Base-by-base conservation (phyloP, 2,329 filamentous ascomycete species). In the Colletotrichum tabaci region DNA sequence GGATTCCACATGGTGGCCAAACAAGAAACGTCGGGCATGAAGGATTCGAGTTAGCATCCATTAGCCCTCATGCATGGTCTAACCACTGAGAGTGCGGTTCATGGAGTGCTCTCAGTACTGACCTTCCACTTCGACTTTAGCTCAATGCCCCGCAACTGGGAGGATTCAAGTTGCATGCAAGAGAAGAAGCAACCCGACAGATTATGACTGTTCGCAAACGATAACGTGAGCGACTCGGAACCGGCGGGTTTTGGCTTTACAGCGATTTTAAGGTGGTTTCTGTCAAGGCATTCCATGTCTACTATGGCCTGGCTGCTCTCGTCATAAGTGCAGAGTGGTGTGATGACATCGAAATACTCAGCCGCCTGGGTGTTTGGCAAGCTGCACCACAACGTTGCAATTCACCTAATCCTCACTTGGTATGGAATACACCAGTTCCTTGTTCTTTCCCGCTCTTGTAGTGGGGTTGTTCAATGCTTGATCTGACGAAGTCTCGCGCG, bases 51-150 rank as follows among this genome's bases (percentile, higher is more conserved):
- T 60, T 42, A 47, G 42, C 44, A 9, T 56, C 40, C 40, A 30
- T 40, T 21, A 38, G 38, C 35, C 5, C 21, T 15, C 38, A 18
- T 30, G n/a, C 38, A 18, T 30, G n/a, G n/a, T 12, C 26, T 21
- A 57, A n/a, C 35, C 68, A 30, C 18, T 53, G 44, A 35, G 23
- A 23, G 40, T 10, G 38, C 21, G 38, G 23, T n/a, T 23, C 21
- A 38, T 10, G 35, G 18, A 18, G 23, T 23, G 16, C n/a, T 23
- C 2, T 4, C 10, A 10, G 10, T 9, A 16, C 9, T 38, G 46
- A 72, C 70, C 70, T 72, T 71, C 70, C 66, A 26, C 21, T 56
- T 71, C 26, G 23, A 66, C 16, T 40, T 66, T 72, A 72, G 70
- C 38, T 62, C 44, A 23, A 3, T 38, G 55, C 55, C 49, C 61